These are phyloP conservation scores for Candida broadrunensis DNA, from an alignment of 805 yeast species.

Conservation along the genomic window DNA sequence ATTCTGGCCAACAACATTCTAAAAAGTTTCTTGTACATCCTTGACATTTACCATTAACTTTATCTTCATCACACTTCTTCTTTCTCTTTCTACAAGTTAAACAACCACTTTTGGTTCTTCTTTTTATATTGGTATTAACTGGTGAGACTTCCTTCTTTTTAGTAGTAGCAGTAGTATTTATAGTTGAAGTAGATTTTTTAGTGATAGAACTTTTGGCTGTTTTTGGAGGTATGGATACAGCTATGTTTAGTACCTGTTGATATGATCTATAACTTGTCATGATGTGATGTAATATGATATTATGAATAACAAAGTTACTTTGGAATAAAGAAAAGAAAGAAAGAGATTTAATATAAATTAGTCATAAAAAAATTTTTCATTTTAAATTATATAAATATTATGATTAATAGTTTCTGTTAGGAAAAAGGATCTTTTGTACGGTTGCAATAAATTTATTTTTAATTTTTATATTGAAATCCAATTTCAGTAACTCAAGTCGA, in stretches of 20 bases:
- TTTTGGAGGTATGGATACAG: constrained; percentile 19
- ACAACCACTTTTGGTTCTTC: constrained; percentile 51
- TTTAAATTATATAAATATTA: too few relatives aligned
- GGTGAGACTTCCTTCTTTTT: too few relatives aligned
- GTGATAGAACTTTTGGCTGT: constrained; percentile 2
- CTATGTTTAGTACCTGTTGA: constrained; percentile 34
- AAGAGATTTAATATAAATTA: too few relatives aligned
- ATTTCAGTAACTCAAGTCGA: constrained; percentile 4
- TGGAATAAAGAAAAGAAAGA: too few relatives aligned
- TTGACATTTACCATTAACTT: constrained; percentile 42
- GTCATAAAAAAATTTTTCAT: too few relatives aligned
- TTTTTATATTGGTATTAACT: constrained; percentile 9
- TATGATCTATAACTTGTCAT: constrained; percentile 28
- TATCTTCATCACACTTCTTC: constrained; percentile 59
- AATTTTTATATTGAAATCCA: too few relatives aligned
- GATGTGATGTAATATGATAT: background rate
- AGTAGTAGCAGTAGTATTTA: background rate
- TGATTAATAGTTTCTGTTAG: too few relatives aligned
- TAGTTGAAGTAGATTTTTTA: constrained; percentile 1
- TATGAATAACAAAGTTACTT: too few relatives aligned
- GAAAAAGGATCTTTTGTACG: too few relatives aligned
- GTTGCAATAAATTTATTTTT: too few relatives aligned
- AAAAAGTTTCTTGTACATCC: constrained; percentile 43
- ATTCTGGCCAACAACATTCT: constrained; percentile 42
- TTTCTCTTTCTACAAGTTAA: constrained; percentile 62